Evolutionary conservation across 371 early-diverging fungal species (phyloP).

Genomic region (Mycotypha africana): DNA sequence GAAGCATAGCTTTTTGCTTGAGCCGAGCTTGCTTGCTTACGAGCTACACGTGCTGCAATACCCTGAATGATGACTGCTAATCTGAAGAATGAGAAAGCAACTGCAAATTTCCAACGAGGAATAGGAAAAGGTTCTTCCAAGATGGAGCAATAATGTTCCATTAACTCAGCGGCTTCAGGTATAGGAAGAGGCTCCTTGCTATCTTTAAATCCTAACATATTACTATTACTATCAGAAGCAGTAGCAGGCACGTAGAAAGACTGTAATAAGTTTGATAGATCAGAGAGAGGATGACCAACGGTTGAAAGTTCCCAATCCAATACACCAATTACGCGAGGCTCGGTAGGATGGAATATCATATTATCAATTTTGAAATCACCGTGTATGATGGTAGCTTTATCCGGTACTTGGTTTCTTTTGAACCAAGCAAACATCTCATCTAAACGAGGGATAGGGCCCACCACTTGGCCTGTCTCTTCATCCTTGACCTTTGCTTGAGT

Average conservation of each 20-base stretch:
- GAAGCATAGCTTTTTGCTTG: constrained; percentile 57
- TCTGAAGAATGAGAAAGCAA: constrained; percentile 53
- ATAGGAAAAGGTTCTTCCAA: constrained; percentile 61
- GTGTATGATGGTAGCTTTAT: constrained; percentile 79
- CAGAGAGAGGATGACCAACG: constrained; percentile 90
- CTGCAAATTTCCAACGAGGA: constrained; percentile 51
- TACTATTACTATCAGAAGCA: constrained; percentile 6
- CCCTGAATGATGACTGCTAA: constrained; percentile 82
- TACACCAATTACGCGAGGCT: constrained; percentile 81
- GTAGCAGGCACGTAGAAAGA: constrained; percentile 58
- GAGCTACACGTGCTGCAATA: constrained; percentile 81
- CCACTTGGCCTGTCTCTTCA: constrained; percentile 42
- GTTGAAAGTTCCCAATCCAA: constrained; percentile 96
- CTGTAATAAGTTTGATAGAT: constrained; percentile 82
- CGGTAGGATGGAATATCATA: constrained; percentile 71
- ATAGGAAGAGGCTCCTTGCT: constrained; percentile 52
- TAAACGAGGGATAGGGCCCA: constrained; percentile 66
- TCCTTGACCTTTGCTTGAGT: constrained; percentile 68
- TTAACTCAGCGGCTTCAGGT: constrained; percentile 58
- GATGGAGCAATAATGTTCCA: constrained; percentile 59
- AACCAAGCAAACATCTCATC: constrained; percentile 76
- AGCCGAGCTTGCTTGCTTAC: constrained; percentile 81
- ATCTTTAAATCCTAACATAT: constrained; percentile 33
- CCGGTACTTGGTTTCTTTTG: constrained; percentile 53
- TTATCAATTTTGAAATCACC: constrained; percentile 78